A percentile compares a stretch with the other conserved stretches of the same genome.
Conservation (phyloP, 768 basidiomycete genomes). For the Leccinum longicurvipes region DNA sequence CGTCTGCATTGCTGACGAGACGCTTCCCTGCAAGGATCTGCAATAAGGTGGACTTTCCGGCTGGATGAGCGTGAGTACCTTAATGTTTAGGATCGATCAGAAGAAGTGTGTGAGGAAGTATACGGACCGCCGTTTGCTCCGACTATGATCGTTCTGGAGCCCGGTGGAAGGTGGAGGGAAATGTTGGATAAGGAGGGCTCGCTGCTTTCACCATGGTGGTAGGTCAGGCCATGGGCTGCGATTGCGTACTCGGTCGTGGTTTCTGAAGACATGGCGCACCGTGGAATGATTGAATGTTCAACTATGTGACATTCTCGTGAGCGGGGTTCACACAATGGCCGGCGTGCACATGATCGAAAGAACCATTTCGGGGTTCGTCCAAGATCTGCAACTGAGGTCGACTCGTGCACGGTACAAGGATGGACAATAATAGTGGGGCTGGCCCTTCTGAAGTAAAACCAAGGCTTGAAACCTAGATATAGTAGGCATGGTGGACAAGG, state of each 20-base stretch:
- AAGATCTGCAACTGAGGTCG: neutral
- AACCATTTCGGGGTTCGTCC: neutral
- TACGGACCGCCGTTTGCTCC: constrained; percentile 90
- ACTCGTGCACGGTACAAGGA: neutral
- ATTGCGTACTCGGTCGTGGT: constrained; percentile 16
- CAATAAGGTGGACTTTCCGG: constrained; percentile 94
- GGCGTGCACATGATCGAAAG: neutral
- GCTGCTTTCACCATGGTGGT: constrained; percentile 42
- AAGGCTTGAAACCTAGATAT: neutral
- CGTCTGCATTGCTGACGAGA: constrained; percentile 60
- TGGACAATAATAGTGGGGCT: neutral
- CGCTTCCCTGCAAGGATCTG: constrained; percentile 93
- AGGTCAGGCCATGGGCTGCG: constrained; percentile 53
- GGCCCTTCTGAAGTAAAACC: neutral
- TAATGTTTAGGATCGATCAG: neutral
- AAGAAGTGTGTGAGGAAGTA: neutral
- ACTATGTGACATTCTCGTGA: neutral
- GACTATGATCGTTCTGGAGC: constrained; percentile 80
- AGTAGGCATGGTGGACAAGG: neutral
- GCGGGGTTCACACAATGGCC: neutral
- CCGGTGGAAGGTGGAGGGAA: constrained; percentile 61
- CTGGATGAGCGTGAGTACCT: constrained; percentile 33
- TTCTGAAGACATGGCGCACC: constrained; percentile 1
- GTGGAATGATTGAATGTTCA: neutral
- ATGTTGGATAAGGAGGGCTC: constrained; percentile 62